A percentile compares a stretch with the other conserved stretches of the same genome.
These are phyloP conservation scores for Backusella luteola DNA, from an alignment of 192 early-diverging fungal species.

Conservation along the genomic window DNA sequence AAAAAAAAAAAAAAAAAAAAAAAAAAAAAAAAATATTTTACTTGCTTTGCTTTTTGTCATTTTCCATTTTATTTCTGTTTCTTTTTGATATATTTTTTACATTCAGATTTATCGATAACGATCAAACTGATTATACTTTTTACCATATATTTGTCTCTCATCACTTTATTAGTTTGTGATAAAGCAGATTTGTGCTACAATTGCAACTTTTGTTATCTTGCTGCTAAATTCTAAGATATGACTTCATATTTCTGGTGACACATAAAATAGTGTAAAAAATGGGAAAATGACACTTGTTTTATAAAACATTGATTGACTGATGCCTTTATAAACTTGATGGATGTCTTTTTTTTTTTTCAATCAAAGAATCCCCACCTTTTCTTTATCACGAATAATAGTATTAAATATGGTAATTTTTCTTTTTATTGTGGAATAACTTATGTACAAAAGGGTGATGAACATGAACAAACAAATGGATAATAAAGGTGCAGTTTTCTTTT, in stretches of 20 bases:
- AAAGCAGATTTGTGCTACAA: not conserved
- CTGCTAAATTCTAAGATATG: not conserved
- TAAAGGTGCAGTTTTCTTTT: too few relatives aligned
- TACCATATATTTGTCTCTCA: not conserved
- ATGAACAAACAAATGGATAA: not conserved
- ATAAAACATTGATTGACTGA: too few relatives aligned
- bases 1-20: not conserved
- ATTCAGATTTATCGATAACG: constrained; percentile 8
- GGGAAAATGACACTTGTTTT: not conserved
- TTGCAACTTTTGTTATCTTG: not conserved
- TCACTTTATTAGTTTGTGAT: not conserved
- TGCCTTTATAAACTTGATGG: too few relatives aligned
- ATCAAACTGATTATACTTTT: constrained; percentile 3
- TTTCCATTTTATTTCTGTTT: not conserved
- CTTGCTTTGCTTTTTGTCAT: not conserved
- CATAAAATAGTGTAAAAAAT: not conserved
- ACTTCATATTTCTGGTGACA: not conserved
- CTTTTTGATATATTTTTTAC: not conserved
- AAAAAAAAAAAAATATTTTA: not conserved
- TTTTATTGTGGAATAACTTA: not conserved
- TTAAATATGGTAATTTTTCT: not conserved
- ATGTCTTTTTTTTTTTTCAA: not conserved
- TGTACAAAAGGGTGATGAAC: not conserved
- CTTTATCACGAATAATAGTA: too few relatives aligned
- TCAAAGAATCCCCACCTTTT: not conserved